Percentiles rank a stretch among this genome's conserved stretches.
These are phyloP conservation scores for Marasmius tenuissimus DNA, from an alignment of 1,284 basidiomycete genomes.

Conservation along the genomic window DNA sequence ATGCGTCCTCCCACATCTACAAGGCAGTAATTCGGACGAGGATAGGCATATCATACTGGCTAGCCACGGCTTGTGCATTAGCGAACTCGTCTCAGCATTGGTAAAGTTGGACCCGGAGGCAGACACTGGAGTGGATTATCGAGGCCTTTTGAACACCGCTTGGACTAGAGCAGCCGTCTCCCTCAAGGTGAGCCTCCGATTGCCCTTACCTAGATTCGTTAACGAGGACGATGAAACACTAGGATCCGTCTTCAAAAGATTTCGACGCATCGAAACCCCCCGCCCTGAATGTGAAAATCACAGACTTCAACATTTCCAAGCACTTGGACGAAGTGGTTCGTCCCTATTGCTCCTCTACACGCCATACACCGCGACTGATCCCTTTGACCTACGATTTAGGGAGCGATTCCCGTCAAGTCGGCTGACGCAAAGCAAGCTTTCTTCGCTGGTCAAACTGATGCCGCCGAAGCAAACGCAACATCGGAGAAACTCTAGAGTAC, in stretches of 20 bases:
- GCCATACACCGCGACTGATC: not conserved
- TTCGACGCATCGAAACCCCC: conserved; percentile 5
- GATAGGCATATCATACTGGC: conserved; percentile 63
- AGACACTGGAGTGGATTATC: conserved; percentile 34
- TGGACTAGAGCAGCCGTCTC: conserved; percentile 59
- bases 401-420: conserved; percentile 15
- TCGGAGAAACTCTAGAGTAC: not conserved
- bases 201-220: not conserved
- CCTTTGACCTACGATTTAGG: conserved; percentile 9
- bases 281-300: conserved; percentile 22
- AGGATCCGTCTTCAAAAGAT: conserved; percentile 2
- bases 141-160: conserved; percentile 60
- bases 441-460: not conserved
- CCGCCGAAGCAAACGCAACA: not conserved
- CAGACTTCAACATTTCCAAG: conserved; percentile 26
- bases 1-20: conserved; percentile 59
- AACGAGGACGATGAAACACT: not conserved
- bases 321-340: conserved; percentile 18
- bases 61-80: conserved; percentile 75
- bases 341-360: not conserved
- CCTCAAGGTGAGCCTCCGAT: conserved; percentile 36
- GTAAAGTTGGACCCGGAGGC: conserved; percentile 46
- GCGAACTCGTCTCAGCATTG: conserved; percentile 55
- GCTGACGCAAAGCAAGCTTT: conserved; percentile 1
- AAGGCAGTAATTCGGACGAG: conserved; percentile 27